Percentiles rank a stretch among this genome's conserved stretches.
phyloP scores from a whole-genome alignment of 2,329 filamentous ascomycete species.

The Furcasterigmium sp. region DNA sequence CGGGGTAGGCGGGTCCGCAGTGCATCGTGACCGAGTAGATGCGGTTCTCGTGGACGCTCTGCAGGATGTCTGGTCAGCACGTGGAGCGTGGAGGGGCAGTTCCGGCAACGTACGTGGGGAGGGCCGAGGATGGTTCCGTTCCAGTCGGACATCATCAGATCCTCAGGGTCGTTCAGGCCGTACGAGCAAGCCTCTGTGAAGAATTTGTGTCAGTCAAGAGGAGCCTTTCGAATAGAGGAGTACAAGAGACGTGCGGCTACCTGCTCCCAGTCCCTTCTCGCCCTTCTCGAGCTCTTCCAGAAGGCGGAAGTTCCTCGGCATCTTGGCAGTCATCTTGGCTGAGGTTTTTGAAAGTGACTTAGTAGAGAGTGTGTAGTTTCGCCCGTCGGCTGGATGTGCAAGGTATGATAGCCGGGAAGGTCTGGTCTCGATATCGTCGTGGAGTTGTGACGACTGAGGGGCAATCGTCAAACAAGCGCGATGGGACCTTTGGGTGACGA shows the following conservation, averaged over 20 bases:
- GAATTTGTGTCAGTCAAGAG: conserved; percentile 6
- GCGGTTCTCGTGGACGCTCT: conserved; percentile 96
- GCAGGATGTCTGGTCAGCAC: conserved; percentile 7
- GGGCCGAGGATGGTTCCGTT: conserved; percentile 96
- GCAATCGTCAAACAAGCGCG: too few relatives aligned
- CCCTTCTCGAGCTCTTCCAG: conserved; percentile 98
- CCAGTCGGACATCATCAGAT: conserved; percentile 97
- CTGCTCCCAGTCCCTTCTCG: conserved; percentile 92
- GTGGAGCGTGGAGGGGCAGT: conserved; percentile 3
- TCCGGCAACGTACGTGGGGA: conserved; percentile 66
- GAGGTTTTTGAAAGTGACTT: conserved; percentile 1
- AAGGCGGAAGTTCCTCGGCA: conserved; percentile 93
- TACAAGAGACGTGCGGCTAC: conserved; percentile 37
- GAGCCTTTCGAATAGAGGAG: not conserved
- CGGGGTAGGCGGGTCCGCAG: conserved; percentile 86
- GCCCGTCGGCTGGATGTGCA: too few relatives aligned
- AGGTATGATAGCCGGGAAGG: too few relatives aligned
- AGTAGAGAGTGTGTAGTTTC: too few relatives aligned
- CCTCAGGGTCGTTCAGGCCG: conserved; percentile 87
- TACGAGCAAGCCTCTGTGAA: conserved; percentile 90
- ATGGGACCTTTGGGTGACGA: too few relatives aligned
- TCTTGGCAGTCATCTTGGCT: conserved; percentile 42
- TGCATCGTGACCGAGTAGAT: conserved; percentile 98
- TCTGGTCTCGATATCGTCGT: too few relatives aligned
- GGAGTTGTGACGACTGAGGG: too few relatives aligned